Evolutionary conservation across 176 grass and related monocot genomes (phyloP).

Genomic region (Lolium multiflorum): DNA sequence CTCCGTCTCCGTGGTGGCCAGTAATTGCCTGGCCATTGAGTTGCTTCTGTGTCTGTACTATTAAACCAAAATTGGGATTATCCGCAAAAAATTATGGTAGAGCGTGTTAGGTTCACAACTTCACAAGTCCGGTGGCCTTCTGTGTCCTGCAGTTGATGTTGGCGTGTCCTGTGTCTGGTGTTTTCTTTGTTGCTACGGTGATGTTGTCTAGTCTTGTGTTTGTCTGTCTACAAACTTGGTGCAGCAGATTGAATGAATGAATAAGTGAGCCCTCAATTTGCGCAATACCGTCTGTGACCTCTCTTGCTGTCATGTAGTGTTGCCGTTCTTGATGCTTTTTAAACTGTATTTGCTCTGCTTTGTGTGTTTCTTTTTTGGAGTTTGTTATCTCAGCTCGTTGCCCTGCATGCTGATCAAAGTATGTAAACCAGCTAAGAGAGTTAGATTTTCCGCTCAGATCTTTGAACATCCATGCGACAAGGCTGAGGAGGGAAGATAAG

Average conservation of each 20-base stretch:
- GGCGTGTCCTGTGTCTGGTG: background rate
- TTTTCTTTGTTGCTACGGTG: background rate
- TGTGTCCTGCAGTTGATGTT: background rate
- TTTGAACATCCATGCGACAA: too few relatives aligned
- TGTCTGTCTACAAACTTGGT: background rate
- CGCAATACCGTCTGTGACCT: background rate
- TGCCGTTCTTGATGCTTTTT: background rate
- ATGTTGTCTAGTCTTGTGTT: background rate
- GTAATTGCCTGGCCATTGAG: slow-evolving; percentile 21
- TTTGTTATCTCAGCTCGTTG: too few relatives aligned
- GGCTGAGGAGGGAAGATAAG: too few relatives aligned
- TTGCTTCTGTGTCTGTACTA: too few relatives aligned
- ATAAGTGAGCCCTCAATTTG: background rate
- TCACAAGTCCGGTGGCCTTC: background rate
- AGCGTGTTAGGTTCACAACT: too few relatives aligned
- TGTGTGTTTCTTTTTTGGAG: background rate
- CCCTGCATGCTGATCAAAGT: too few relatives aligned
- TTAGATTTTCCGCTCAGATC: too few relatives aligned
- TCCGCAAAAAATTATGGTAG: too few relatives aligned
- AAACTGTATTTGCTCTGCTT: background rate
- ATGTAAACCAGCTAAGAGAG: too few relatives aligned
- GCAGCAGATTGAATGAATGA: background rate
- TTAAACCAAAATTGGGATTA: too few relatives aligned
- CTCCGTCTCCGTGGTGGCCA: slow-evolving; percentile 67
- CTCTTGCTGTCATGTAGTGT: background rate